Evolutionary conservation across 208 protist genomes (phyloP).

Genomic region (Trypanosoma scelopori): DNA sequence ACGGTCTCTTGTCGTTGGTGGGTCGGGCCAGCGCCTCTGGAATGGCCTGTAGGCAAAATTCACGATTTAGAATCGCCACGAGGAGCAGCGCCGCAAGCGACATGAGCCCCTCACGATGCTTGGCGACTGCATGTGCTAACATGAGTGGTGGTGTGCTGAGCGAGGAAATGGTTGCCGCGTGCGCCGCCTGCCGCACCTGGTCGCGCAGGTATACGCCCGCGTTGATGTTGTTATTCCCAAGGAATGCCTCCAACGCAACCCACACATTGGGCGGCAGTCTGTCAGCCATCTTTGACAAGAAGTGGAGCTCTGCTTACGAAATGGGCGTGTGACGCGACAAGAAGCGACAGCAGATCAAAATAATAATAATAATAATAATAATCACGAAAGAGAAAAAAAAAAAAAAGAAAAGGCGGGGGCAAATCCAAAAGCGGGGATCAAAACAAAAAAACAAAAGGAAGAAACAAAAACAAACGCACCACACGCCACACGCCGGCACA

Average conservation of each 20-base stretch:
- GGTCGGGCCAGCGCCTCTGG: constrained; percentile 44
- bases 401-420: background rate
- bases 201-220: constrained; percentile 27
- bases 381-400: constrained; percentile 15
- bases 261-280: background rate
- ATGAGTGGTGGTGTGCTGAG: constrained; percentile 2
- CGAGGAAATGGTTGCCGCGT: constrained; percentile 2
- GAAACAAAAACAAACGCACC: no score
- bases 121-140: constrained; percentile 3
- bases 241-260: constrained; percentile 23
- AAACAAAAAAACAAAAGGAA: no score
- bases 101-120: background rate
- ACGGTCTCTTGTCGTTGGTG: constrained; percentile 39
- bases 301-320: constrained; percentile 10
- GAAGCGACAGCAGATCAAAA: constrained; percentile 21
- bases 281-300: background rate
- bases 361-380: constrained; percentile 19
- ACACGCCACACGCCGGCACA: no score
- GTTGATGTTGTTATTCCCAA: constrained; percentile 11
- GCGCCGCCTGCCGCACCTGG: constrained; percentile 13
- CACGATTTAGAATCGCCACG: constrained; percentile 57
- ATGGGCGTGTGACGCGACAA: background rate
- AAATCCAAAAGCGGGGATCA: background rate
- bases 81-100: constrained; percentile 30
- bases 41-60: constrained; percentile 55